A percentile compares a stretch with the other conserved stretches of the same genome.
These are phyloP conservation scores for Colletotrichum tropicale DNA, from an alignment of 2,329 filamentous ascomycete genomes.

Conservation along the genomic window DNA sequence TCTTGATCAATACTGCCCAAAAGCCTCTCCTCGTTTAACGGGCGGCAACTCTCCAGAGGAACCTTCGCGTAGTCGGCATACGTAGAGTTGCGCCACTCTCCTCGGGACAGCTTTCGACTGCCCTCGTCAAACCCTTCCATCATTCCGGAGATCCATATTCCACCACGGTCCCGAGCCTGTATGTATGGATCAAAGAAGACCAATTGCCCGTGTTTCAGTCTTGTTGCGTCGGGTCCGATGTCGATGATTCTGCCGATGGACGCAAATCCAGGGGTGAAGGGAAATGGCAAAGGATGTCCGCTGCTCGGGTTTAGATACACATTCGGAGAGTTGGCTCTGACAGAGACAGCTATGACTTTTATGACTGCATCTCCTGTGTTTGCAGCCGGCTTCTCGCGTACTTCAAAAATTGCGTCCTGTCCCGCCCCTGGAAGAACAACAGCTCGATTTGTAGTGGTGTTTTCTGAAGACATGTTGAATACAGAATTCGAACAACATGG, in stretches of 20 bases:
- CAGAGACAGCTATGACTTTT: not conserved
- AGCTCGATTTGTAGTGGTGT: not conserved
- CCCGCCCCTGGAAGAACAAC: not conserved
- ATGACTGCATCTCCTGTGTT: not conserved
- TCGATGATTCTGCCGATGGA: constrained; percentile 39
- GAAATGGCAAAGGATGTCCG: constrained; percentile 26
- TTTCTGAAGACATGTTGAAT: not conserved
- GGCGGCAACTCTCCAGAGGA: constrained; percentile 37
- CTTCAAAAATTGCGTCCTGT: not conserved
- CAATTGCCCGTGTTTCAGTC: constrained; percentile 34
- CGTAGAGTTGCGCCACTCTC: constrained; percentile 33
- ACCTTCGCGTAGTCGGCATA: constrained; percentile 32
- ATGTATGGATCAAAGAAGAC: constrained; percentile 34
- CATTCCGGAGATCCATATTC: constrained; percentile 32
- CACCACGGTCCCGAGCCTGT: constrained; percentile 31
- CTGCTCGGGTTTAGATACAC: not conserved
- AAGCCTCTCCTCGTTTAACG: constrained; percentile 32
- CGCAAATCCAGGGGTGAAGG: constrained; percentile 34
- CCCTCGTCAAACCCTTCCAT: constrained; percentile 27
- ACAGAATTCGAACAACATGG: not conserved
- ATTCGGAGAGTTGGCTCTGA: not conserved
- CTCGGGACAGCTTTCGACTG: constrained; percentile 26
- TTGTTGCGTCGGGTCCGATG: constrained; percentile 34
- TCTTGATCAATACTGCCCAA: not conserved
- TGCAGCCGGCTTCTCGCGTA: not conserved